Conservation (phyloP, 495 filamentous ascomycete species). For the Amphirosellinia nigrospora region DNA sequence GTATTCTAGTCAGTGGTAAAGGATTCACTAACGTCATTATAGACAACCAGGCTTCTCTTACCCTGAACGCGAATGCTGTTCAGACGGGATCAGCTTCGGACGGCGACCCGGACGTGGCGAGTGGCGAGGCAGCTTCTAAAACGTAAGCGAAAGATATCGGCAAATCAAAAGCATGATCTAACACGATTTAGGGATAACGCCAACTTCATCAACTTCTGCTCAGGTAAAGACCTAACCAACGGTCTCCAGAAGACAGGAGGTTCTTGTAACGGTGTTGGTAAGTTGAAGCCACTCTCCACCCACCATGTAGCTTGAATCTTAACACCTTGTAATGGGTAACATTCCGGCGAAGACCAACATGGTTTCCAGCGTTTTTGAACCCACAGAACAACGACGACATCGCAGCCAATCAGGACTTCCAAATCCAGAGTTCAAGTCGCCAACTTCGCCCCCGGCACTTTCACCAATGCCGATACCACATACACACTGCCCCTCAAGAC, state of each 20-base stretch:
- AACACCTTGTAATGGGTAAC: slow-evolving; percentile 65
- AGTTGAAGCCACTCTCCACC: slow-evolving; percentile 44
- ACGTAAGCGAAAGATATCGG: slow-evolving; percentile 50
- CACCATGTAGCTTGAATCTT: slow-evolving; percentile 10
- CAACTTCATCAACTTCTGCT: slow-evolving; percentile 77
- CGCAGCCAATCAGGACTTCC: slow-evolving; percentile 58
- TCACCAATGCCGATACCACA: slow-evolving; percentile 67
- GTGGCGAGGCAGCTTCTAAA: slow-evolving; percentile 60
- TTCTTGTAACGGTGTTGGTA: slow-evolving; percentile 76
- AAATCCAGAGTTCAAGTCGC: slow-evolving; percentile 62
- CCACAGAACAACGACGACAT: slow-evolving; percentile 59
- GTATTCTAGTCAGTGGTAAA: not conserved
- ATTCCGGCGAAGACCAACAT: slow-evolving; percentile 68
- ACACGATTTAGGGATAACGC: slow-evolving; percentile 46
- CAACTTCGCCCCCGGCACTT: slow-evolving; percentile 68
- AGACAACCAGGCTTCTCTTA: slow-evolving; percentile 30
- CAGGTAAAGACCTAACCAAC: slow-evolving; percentile 71
- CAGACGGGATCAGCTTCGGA: slow-evolving; percentile 54
- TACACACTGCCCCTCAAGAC: slow-evolving; percentile 72
- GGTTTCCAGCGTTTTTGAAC: slow-evolving; percentile 69
- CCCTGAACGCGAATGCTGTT: slow-evolving; percentile 53
- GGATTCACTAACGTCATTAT: not conserved
- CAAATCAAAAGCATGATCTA: slow-evolving; percentile 15
- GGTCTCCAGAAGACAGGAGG: slow-evolving; percentile 66
- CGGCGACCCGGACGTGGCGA: slow-evolving; percentile 43